Percentiles rank a stretch among this genome's conserved stretches.
phyloP scores from a whole-genome alignment of 495 filamentous ascomycete species.

The Apiosordaria backusii region DNA sequence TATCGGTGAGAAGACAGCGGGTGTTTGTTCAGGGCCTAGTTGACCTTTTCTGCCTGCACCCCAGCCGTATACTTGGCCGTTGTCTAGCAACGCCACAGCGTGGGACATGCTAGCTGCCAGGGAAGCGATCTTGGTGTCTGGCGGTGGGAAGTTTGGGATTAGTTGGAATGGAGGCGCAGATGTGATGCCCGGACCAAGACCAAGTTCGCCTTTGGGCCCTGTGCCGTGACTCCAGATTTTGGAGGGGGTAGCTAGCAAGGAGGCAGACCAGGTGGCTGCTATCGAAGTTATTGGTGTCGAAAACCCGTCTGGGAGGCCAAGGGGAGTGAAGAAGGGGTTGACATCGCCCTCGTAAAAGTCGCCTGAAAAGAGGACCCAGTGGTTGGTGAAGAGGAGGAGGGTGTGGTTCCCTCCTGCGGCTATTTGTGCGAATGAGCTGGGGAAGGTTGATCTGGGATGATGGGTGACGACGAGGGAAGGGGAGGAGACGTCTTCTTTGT shows the following conservation, averaged over 20 bases:
- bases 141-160: conserved; percentile 61
- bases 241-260: conserved; percentile 56
- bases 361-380: conserved; percentile 61
- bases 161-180: conserved; percentile 20
- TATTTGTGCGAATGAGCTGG: conserved; percentile 35
- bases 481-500: conserved; percentile 66
- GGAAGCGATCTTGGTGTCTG: conserved; percentile 46
- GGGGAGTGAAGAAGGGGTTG: conserved; percentile 10
- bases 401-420: conserved; percentile 87
- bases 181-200: conserved; percentile 48
- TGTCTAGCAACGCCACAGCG: conserved; percentile 64
- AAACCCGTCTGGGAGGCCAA: conserved; percentile 13
- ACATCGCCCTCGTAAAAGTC: conserved; percentile 50
- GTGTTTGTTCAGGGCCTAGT: conserved; percentile 52
- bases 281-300: not conserved
- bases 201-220: conserved; percentile 69
- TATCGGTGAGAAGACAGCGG: conserved; percentile 54
- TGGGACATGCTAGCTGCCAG: conserved; percentile 75
- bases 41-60: conserved; percentile 82
- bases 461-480: conserved; percentile 59
- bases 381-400: conserved; percentile 57
- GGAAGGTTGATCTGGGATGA: conserved; percentile 9
- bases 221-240: conserved; percentile 57
- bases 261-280: conserved; percentile 18
- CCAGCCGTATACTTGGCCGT: conserved; percentile 84